phyloP scores from a whole-genome alignment of 129 eudicot genomes.

The Mikania micrantha region DNA sequence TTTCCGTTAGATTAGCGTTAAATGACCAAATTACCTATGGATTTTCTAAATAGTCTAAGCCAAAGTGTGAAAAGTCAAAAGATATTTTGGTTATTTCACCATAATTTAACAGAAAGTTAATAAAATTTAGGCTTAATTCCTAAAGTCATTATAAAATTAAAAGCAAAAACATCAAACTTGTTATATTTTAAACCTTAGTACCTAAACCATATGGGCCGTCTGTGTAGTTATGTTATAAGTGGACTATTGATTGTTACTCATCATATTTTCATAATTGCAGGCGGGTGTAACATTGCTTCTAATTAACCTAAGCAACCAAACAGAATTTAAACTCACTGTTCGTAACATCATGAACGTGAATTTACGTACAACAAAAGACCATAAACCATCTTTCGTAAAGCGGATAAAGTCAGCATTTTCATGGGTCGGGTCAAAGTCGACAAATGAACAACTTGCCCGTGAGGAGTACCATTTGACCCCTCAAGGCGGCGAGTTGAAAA shows the following conservation, averaged over 20 bases:
- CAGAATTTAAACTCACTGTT: conserved; percentile 40
- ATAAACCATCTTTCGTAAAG: conserved; percentile 22
- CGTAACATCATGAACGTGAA: conserved; percentile 28
- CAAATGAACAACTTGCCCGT: conserved; percentile 35
- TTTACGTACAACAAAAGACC: conserved; percentile 13
- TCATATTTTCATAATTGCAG: conserved; percentile 31
- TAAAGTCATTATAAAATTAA: no score
- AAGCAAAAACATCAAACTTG: no score
- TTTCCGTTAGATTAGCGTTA: no score
- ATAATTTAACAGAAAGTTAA: no score
- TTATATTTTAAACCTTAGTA: no score
- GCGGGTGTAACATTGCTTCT: conserved; percentile 69
- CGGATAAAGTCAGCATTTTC: conserved; percentile 57
- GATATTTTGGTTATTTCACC: no score
- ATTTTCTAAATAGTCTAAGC: no score
- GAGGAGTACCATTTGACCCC: conserved; percentile 86
- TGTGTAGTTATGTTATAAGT: no score
- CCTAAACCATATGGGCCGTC: no score
- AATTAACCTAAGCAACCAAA: conserved; percentile 82
- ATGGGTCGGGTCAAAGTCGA: conserved; percentile 80
- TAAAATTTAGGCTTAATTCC: no score
- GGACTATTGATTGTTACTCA: neutral
- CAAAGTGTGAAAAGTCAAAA: no score
- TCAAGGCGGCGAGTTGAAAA: conserved; percentile 48
- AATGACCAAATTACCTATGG: no score